Percentiles rank a stretch among this genome's conserved stretches.
These are phyloP conservation scores for Nitzschia palea DNA, from an alignment of 108 stramenopile genomes.

Conservation along the genomic window DNA sequence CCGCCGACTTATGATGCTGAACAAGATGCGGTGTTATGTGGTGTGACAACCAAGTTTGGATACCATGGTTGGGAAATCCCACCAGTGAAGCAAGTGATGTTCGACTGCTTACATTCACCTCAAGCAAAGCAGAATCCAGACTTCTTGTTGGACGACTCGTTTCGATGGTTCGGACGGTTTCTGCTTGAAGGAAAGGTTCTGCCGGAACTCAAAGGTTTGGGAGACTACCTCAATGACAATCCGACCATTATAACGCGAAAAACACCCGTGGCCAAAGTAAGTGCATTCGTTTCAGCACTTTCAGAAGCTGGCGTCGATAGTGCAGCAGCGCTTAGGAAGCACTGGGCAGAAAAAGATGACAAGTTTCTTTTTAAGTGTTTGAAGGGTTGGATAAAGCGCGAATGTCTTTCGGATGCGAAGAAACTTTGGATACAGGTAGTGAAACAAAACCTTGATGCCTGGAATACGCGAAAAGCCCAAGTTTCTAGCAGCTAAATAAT, in stretches of 20 bases:
- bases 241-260: slow-evolving; percentile 71
- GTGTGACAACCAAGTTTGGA: slow-evolving; percentile 78
- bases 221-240: slow-evolving; percentile 62
- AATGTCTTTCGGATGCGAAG: slow-evolving; percentile 53
- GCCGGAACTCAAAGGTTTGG: slow-evolving; percentile 48
- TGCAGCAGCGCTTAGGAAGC: slow-evolving; percentile 63
- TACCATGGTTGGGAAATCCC: slow-evolving; percentile 75
- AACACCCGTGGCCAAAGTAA: slow-evolving; percentile 62
- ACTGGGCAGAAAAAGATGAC: slow-evolving; percentile 76
- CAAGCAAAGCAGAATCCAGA: slow-evolving; percentile 36
- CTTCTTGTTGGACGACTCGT: slow-evolving; percentile 69
- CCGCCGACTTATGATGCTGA: slow-evolving; percentile 65
- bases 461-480: slow-evolving; percentile 21
- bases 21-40: slow-evolving; percentile 75
- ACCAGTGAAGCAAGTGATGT: slow-evolving; percentile 69
- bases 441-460: slow-evolving; percentile 42
- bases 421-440: slow-evolving; percentile 69
- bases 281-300: slow-evolving; percentile 58
- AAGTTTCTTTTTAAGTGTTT: slow-evolving; percentile 75
- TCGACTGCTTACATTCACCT: slow-evolving; percentile 35
- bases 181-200: slow-evolving; percentile 84
- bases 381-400: slow-evolving; percentile 60
- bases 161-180: slow-evolving; percentile 83
- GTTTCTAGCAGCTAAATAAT: background rate
- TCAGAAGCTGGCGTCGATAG: slow-evolving; percentile 68